Base-by-base conservation (phyloP, 2,329 filamentous ascomycete genomes). In the Colletotrichum orchidophilum region DNA sequence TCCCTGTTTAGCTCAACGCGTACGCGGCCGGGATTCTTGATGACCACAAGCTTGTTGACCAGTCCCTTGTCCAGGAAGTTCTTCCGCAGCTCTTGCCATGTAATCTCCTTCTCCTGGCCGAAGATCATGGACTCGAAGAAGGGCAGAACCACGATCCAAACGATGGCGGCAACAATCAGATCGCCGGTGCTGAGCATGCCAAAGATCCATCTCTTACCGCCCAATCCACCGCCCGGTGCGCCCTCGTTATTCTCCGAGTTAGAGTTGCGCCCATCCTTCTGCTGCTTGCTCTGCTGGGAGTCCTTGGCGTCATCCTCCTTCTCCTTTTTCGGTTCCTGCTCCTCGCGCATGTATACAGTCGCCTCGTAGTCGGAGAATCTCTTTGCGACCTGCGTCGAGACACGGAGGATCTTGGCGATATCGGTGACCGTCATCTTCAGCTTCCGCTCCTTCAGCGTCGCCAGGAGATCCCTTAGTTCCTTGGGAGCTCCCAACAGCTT, bases 21-120 rank as follows among this genome's bases (percentile, higher is more conserved):
- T 55, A 98, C 96, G 73, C 89, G 90, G 15, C 80, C 80, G 13
- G 70, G 35, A 76, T 90, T 91, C 74, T 91, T 89, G 76, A 95
- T 91, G 62, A 97, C 88, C 39, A 97, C 92, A 21, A 99, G 88
- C 85, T 95, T 98, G 83, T 98, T 94, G 24, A 99, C 95, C 27
- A 99, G 87, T 8, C 96, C 96, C 86, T 97, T 98, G 83, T 98
- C 95, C 72, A 99, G 87, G 86, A 97, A 98, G 35, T 94, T 96
- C 76, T 91, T 95, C 73, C 94, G 88, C 83, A 99, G 94, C 83
- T 99, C 96, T 83, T 99, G 95, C 94, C 95, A 99, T 66, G 96
- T 98, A 70, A 99, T 98, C 79, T 99, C 96, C 77, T 83, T 82
- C 74, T 86, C 84, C 4, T 72, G 63, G 60, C 77, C 76, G 26